phyloP scores from a whole-genome alignment of 192 early-diverging fungal species.

The Entomortierella chlamydospora region DNA sequence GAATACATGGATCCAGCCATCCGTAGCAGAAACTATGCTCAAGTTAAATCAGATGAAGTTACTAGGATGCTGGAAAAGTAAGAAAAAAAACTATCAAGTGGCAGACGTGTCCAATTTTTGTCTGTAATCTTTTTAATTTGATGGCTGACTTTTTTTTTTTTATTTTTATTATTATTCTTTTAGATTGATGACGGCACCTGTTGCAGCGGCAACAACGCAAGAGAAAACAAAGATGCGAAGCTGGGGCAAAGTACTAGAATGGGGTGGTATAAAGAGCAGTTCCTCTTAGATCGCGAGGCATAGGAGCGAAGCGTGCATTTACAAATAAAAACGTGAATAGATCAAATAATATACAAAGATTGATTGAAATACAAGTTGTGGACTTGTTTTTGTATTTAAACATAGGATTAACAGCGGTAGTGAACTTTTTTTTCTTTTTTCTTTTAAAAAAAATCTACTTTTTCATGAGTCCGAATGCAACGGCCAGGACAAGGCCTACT shows the following conservation, averaged over 20 bases:
- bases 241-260: conserved; percentile 54
- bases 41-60: conserved; percentile 71
- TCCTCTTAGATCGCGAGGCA: conserved; percentile 19
- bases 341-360: too few species aligned
- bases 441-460: conserved; percentile 15
- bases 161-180: not conserved
- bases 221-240: conserved; percentile 42
- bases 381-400: not conserved
- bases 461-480: conserved; percentile 39
- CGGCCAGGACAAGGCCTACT: conserved; percentile 30
- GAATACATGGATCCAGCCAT: conserved; percentile 76
- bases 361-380: too few species aligned
- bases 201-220: conserved; percentile 30
- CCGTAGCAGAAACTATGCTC: conserved; percentile 73
- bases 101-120: too few species aligned
- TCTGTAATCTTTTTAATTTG: not conserved
- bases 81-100: too few species aligned
- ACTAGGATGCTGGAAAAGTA: conserved; percentile 88
- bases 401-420: too few species aligned
- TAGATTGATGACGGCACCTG: conserved; percentile 50
- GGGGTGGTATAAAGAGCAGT: conserved; percentile 51
- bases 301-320: too few species aligned
- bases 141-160: not conserved
- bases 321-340: too few species aligned
- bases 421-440: not conserved